Evolutionary conservation across 257 asterid species (phyloP).

Genomic region (Echium plantagineum): DNA sequence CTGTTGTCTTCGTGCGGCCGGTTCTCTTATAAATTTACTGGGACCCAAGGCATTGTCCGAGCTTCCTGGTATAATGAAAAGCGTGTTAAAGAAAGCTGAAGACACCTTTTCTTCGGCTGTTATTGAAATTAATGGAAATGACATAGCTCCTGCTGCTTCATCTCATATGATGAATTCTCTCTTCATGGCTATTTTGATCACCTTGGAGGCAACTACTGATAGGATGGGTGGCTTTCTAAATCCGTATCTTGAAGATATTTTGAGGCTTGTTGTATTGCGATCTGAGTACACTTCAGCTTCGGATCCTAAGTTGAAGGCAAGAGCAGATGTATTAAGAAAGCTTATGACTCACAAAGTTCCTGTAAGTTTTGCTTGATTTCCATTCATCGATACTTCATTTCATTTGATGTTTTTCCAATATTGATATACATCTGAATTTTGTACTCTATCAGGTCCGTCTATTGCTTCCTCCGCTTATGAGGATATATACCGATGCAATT

Average conservation of each 20-base stretch:
- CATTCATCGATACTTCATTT: not conserved
- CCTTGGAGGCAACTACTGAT: slow-evolving; percentile 66
- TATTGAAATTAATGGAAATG: slow-evolving; percentile 18
- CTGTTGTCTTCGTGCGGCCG: slow-evolving; percentile 62
- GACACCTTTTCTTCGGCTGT: slow-evolving; percentile 18
- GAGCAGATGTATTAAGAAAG: slow-evolving; percentile 65
- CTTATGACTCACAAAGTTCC: slow-evolving; percentile 64
- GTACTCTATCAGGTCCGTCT: slow-evolving; percentile 60
- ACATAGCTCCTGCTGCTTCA: slow-evolving; percentile 17
- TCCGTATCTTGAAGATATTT: slow-evolving; percentile 60
- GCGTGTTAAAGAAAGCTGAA: slow-evolving; percentile 35
- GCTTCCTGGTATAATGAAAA: slow-evolving; percentile 66
- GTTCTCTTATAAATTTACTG: slow-evolving; percentile 68
- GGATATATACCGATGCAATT: slow-evolving; percentile 50
- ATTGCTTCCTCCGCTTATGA: slow-evolving; percentile 60
- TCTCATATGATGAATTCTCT: slow-evolving; percentile 31
- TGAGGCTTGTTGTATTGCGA: slow-evolving; percentile 53
- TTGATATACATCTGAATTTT: slow-evolving; percentile 8
- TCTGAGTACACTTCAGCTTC: slow-evolving; percentile 46
- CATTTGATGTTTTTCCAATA: not conserved
- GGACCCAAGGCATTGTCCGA: slow-evolving; percentile 72
- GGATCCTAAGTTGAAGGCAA: slow-evolving; percentile 46
- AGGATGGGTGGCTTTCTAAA: slow-evolving; percentile 77
- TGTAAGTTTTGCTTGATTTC: slow-evolving; percentile 33
- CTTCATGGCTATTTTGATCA: slow-evolving; percentile 47